These are phyloP conservation scores for Tephrocybe sp. DNA, from an alignment of 768 basidiomycete genomes.

Conservation along the genomic window DNA sequence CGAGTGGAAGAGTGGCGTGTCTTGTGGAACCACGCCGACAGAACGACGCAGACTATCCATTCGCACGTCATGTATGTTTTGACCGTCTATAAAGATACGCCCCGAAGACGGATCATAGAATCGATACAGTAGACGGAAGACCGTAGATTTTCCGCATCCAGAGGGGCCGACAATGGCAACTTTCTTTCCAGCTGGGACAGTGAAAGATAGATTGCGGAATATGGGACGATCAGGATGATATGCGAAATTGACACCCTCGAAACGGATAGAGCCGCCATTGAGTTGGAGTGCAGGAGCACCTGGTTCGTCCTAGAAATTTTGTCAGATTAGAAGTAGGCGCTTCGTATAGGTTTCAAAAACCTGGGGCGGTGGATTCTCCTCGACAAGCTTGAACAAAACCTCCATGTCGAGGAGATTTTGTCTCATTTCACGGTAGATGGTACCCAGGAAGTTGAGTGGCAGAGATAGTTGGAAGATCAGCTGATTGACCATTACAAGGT, in stretches of 20 bases:
- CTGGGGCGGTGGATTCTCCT: constrained; percentile 69
- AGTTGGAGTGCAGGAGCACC: constrained; percentile 66
- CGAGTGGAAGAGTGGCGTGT: constrained; percentile 95
- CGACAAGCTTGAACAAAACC: constrained; percentile 84
- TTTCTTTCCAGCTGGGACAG: constrained; percentile 93
- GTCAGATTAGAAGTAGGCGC: neutral
- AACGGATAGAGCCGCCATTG: constrained; percentile 83
- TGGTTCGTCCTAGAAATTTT: constrained; percentile 56
- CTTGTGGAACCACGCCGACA: constrained; percentile 96
- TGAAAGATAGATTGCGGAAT: constrained; percentile 84
- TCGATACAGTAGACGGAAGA: constrained; percentile 89
- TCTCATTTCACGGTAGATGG: constrained; percentile 94
- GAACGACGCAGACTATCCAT: constrained; percentile 66
- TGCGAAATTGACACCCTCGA: constrained; percentile 88
- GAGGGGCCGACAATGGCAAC: constrained; percentile 96
- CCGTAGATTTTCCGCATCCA: constrained; percentile 96
- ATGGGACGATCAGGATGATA: constrained; percentile 93
- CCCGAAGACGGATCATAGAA: constrained; percentile 89
- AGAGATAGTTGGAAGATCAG: constrained; percentile 95
- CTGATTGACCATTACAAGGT: constrained; percentile 99
- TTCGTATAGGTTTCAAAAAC: constrained; percentile 28
- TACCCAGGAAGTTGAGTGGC: constrained; percentile 95
- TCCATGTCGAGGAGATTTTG: constrained; percentile 99
- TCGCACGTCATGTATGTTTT: constrained; percentile 75
- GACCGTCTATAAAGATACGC: constrained; percentile 82